Base-by-base conservation (phyloP, 108 stramenopile species). In the Skeletonema grethae region DNA sequence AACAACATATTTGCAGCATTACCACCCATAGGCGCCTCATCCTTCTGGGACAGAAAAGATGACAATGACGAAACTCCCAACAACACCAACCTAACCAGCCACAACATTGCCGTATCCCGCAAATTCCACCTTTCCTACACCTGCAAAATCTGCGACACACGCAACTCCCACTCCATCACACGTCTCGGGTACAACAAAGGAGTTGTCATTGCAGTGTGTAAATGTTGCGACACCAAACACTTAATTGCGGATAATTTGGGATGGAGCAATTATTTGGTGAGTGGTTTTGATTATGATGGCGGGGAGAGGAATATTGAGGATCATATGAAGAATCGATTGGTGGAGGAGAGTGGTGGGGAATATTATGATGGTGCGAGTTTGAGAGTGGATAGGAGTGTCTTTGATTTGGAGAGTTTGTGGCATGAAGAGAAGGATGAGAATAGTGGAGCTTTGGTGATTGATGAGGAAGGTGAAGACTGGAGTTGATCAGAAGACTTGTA, bases 71-170 rank as follows among this genome's bases (percentile, higher is more conserved):
- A 43, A 4, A 53, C 8, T 22, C 1, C 7, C 50, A 53, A 5
- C 50, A 53, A 9, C 2, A 63, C 15, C 5, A 31, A 41, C 8
- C 34, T 43, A 7, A 24, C 62, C 24, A 16, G 20, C 41, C 56
- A 56, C 53, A 75, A 62, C 57, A 30, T 61, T 43, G 61, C 77
- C 16, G 76, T 76, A 24, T 72, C 75, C 9, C 59, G 46, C 15
- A 90, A 93, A 69, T 90, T 93, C 45, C 65, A 85, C 48, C 59
- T 93, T n/a, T 90, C 89, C 67, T 93, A 90, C 69, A 93, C 92
- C 4, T 93, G 92, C 79, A 88, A 90, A 30, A 57, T 87, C 8
- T 93, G 92, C 58, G 77, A 83, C 5, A 81, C 80, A 7, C 84
- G 90, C 30, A 94, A 94, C 70, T 59, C 73, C 0, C 72, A 86